Base-by-base conservation (phyloP, 305 asterid genomes). In the Ajuga reptans region DNA sequence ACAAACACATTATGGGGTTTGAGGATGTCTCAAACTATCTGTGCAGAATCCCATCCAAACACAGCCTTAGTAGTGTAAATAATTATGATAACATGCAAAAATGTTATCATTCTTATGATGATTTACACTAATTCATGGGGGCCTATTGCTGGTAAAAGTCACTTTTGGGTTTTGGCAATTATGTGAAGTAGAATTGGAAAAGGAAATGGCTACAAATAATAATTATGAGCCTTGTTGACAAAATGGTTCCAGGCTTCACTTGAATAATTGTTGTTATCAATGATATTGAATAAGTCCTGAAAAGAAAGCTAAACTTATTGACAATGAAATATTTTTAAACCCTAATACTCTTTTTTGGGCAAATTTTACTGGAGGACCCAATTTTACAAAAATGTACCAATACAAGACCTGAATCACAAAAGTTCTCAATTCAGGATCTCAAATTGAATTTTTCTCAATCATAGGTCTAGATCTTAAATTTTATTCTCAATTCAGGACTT, bases 201-300 rank as follows among this genome's bases (percentile, higher is more conserved):
- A 50, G 52, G 65, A 12, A 58, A 64, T 45, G 4, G 61, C n/a
- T 6, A 3, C 36, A 31, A 31, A 31, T 27, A 31, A 34, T 55
- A 53, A 66, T 49, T 34, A 73, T 74, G 29, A 66, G 14, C 31
- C 36, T 21, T 53, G 47, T 70, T 70, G 64, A 64, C 55, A 39
- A 65, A 50, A 52, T 63, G 33, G 62, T 55, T 41, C 7, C 5
- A 27, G 51, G 9, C 14, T 63, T 42, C 72, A 21, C 45, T 55
- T 14, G 1, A 49, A 37, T 51, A 14, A 15, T 27, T 36, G 14
- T 11, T 53, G 10, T 52, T 24, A 27, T 61, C 41, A 51, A 61
- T 61, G 37, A 50, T 18, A n/a, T 3, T 33, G 24, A 58, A 56
- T 7, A 17, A 50, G 33, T 47, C 51, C 18, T 15, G 4, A 33